A percentile compares a stretch with the other conserved stretches of the same genome.
Conservation (phyloP, 2,329 filamentous ascomycete species). For the Fusarium newnesense region DNA sequence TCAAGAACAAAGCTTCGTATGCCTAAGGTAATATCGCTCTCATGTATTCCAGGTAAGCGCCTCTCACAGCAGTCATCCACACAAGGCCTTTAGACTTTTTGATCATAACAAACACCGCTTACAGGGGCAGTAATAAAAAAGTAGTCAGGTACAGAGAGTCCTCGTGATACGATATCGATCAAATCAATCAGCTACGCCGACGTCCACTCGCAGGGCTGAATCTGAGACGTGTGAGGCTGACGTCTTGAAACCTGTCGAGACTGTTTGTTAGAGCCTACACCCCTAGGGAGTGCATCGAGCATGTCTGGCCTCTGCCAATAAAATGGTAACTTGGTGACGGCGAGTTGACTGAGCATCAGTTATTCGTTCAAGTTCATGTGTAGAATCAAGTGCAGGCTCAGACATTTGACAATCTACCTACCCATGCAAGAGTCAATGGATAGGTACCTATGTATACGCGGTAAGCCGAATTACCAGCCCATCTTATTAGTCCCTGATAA, state of each 20-base stretch:
- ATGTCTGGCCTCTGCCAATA: background rate
- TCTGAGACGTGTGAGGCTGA: conserved; percentile 36
- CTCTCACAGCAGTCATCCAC: background rate
- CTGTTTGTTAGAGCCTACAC: background rate
- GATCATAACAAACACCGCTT: conserved; percentile 7
- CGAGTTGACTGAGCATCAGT: background rate
- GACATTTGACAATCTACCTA: background rate
- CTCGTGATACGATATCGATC: conserved; percentile 21
- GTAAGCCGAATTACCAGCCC: conserved; percentile 24
- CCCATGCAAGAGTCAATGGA: conserved; percentile 5
- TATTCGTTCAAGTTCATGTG: background rate
- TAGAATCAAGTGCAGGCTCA: background rate
- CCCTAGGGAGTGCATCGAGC: background rate
- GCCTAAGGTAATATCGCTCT: background rate
- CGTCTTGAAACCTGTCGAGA: conserved; percentile 30
- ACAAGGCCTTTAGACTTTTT: background rate
- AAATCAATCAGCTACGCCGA: conserved; percentile 19
- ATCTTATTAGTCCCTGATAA: conserved; percentile 28
- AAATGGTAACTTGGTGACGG: background rate
- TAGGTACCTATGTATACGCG: background rate
- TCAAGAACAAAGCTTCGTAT: background rate
- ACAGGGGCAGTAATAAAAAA: conserved; percentile 28
- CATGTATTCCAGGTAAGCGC: background rate
- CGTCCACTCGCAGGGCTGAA: conserved; percentile 24
- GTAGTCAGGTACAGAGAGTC: conserved; percentile 19